Conservation (phyloP, 345 rosid genomes). For the Erodium maritimum region DNA sequence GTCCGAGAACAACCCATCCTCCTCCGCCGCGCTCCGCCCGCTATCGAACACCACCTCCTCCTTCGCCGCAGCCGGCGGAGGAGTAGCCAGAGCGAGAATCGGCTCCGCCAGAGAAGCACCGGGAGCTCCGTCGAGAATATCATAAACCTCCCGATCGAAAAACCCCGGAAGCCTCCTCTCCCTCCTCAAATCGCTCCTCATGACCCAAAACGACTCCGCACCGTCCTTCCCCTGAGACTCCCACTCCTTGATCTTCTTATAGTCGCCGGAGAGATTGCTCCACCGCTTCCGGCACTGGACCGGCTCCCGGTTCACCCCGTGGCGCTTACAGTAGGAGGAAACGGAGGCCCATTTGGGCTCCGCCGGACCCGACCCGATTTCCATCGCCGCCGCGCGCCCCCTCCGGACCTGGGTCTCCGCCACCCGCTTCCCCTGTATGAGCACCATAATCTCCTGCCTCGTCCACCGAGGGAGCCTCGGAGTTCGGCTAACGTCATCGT, state of each 20-base stretch:
- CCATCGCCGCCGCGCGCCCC: slow-evolving; percentile 62
- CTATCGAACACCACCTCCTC: slow-evolving; percentile 44
- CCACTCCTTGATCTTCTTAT: slow-evolving; percentile 94
- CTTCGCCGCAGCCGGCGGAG: slow-evolving; percentile 15
- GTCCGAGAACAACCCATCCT: slow-evolving; percentile 64
- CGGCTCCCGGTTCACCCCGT: slow-evolving; percentile 93
- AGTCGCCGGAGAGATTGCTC: slow-evolving; percentile 97
- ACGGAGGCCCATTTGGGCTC: slow-evolving; percentile 97
- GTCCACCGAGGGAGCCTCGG: slow-evolving; percentile 97
- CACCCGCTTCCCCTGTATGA: slow-evolving; percentile 85
- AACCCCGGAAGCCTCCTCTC: slow-evolving; percentile 88
- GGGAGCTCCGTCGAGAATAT: slow-evolving; percentile 55
- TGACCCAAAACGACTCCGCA: slow-evolving; percentile 84
- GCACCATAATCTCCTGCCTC: slow-evolving; percentile 83
- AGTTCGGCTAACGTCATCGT: slow-evolving; percentile 48
- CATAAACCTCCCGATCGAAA: slow-evolving; percentile 88
- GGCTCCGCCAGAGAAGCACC: slow-evolving; percentile 4
- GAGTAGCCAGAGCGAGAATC: slow-evolving; percentile 1
- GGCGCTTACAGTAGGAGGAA: slow-evolving; percentile 73
- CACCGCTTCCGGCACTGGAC: slow-evolving; percentile 98
- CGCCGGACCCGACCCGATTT: slow-evolving; percentile 48
- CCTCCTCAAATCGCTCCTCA: slow-evolving; percentile 81
- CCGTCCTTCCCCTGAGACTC: slow-evolving; percentile 53
- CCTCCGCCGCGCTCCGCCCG: slow-evolving; percentile 53
- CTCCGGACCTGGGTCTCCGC: slow-evolving; percentile 83